phyloP scores from a whole-genome alignment of 306 rosid genomes.

The Prunus mume region DNA sequence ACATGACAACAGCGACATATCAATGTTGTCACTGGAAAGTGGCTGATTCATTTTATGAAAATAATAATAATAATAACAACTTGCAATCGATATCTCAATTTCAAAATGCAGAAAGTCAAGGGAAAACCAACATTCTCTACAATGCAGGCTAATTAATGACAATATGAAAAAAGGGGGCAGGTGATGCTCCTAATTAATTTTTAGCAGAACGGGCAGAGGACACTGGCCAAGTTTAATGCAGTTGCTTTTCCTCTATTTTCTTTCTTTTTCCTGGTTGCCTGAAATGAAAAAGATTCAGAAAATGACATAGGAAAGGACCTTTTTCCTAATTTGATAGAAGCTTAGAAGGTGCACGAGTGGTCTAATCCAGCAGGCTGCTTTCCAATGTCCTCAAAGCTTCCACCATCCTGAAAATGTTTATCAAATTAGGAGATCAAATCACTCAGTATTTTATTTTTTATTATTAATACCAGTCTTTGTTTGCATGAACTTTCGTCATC shows the following conservation, averaged over 20 bases:
- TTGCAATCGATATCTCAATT: neutral
- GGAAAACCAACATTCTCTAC: neutral
- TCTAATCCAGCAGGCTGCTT: neutral
- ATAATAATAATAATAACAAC: too few relatives aligned
- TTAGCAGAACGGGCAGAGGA: neutral
- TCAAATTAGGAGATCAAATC: neutral
- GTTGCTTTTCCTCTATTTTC: neutral
- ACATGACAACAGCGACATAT: too few relatives aligned
- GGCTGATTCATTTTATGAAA: too few relatives aligned
- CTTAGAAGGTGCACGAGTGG: neutral
- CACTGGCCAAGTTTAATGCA: neutral
- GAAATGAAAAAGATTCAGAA: neutral
- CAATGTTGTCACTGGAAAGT: too few relatives aligned
- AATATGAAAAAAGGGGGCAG: too few relatives aligned
- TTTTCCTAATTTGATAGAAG: neutral
- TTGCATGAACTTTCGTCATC: neutral
- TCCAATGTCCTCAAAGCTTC: neutral
- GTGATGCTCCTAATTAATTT: neutral
- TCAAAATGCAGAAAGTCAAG: neutral
- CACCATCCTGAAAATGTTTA: neutral
- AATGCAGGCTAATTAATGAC: neutral
- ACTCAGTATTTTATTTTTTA: neutral
- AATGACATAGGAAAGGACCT: neutral
- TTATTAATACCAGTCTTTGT: neutral
- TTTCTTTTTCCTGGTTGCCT: neutral